Base-by-base conservation (phyloP, 106 monocot genomes). In the Dioscorea zingiberensis region DNA sequence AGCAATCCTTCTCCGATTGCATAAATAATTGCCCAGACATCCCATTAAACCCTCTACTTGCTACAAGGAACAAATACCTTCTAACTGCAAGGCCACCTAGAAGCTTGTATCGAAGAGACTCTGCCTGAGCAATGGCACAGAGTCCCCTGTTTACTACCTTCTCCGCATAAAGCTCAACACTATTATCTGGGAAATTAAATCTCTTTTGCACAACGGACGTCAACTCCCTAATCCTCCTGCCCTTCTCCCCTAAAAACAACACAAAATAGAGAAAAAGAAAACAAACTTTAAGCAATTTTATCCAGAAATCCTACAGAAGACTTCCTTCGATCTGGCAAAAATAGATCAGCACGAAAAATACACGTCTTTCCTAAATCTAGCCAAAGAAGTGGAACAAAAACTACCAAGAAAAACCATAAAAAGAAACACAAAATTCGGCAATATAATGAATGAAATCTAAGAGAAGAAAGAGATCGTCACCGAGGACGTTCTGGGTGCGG, bases 231-330 rank as follows among this genome's bases (percentile, higher is more conserved):
- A 44, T 21, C 68, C 55, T 55, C 32, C 55, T 55, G 13, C 32
- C 55, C 32, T 55, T 68, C 38, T 44, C 62, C 21, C 61, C 61
- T 44, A 21, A 44, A 19, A 44, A 51, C 19, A 19, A 59, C 21
- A 21, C 59, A 59, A 24, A 14, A 59, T 11, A 24, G 22, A 25
- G 22, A 54, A n/a, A 25, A 7, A 58, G 21, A 25, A 58, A 58
- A 25, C 58, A 58, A 59, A 26, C n/a, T 26, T 14, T 59, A 12
- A 23, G 3, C 22, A 23, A n/a, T 55, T n/a, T 55, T 6, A 38
- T 85, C 87, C 23, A 93, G 77, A 38, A 88, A 76, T 9, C 85
- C 85, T 53, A 85, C 88, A 3, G 60, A 47, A 8, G 46, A 47
- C n/a, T n/a, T n/a, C n/a, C n/a, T n/a, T n/a, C n/a, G n/a, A n/a